Evolutionary conservation across 331 rosid genomes (phyloP).

Genomic region (Phaseolus coccineus): DNA sequence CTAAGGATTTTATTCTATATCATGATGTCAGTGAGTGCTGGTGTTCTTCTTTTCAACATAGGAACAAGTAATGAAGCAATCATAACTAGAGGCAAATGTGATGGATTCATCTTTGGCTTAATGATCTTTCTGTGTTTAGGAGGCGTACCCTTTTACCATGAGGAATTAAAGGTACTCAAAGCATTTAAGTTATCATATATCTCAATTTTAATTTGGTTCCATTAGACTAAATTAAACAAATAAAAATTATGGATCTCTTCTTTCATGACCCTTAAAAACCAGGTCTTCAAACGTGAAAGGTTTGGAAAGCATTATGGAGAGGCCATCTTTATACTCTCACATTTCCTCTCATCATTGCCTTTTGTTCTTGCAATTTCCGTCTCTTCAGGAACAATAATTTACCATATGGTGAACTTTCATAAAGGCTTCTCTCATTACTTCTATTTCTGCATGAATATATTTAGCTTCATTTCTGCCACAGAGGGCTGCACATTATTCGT

Average conservation of each 20-base stretch:
- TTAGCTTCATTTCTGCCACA: constrained; percentile 30
- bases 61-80: constrained; percentile 38
- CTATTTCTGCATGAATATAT: constrained; percentile 41
- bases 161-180: constrained; percentile 40
- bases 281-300: constrained; percentile 45
- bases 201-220: neutral
- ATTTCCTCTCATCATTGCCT: constrained; percentile 42
- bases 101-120: constrained; percentile 38
- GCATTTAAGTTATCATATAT: neutral
- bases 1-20: constrained; percentile 25
- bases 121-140: constrained; percentile 31
- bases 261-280: constrained; percentile 22
- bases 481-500: constrained; percentile 31
- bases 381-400: constrained; percentile 43
- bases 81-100: constrained; percentile 35
- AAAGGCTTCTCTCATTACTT: constrained; percentile 39
- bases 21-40: constrained; percentile 9
- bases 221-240: neutral
- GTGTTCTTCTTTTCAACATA: constrained; percentile 4
- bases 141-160: constrained; percentile 35
- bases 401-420: constrained; percentile 43
- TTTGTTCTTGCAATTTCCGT: constrained; percentile 35
- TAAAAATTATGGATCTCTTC: neutral
- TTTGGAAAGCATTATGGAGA: constrained; percentile 40
- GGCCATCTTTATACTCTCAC: constrained; percentile 36